These are phyloP conservation scores for Diaporthe sp. DNA, from an alignment of 2,329 filamentous ascomycete genomes.

Conservation along the genomic window DNA sequence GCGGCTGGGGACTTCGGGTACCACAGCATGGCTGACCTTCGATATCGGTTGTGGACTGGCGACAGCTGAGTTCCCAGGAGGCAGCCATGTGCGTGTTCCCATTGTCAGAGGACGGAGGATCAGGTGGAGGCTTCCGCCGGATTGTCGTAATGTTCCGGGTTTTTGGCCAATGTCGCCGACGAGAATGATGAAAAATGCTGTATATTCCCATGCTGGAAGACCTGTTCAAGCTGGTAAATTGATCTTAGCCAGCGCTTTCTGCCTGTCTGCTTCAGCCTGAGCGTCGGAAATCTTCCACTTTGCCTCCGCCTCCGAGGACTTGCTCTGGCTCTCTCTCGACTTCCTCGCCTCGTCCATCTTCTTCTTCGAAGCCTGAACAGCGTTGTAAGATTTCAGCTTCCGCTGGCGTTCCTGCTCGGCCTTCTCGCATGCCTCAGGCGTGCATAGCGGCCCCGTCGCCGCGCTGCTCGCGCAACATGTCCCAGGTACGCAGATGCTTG, in stretches of 20 bases:
- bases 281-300: conserved; percentile 26
- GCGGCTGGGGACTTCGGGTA: background rate
- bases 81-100: background rate
- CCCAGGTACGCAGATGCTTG: conserved; percentile 38
- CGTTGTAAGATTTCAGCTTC: conserved; percentile 14
- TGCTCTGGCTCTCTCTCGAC: background rate
- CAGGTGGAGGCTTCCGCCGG: background rate
- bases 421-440: conserved; percentile 31
- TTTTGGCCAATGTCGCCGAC: background rate
- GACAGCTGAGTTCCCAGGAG: background rate
- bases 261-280: conserved; percentile 22
- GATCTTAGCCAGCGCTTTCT: conserved; percentile 10
- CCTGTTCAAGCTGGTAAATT: background rate
- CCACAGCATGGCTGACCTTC: background rate
- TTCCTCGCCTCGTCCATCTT: conserved; percentile 14
- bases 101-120: background rate
- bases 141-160: background rate
- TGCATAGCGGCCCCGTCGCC: conserved; percentile 38
- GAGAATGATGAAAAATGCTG: too few relatives aligned
- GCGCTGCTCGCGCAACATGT: conserved; percentile 39
- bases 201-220: background rate
- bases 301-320: conserved; percentile 22
- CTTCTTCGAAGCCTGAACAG: conserved; percentile 8
- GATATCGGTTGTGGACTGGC: background rate
- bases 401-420: conserved; percentile 34